phyloP scores from a whole-genome alignment of 1,284 basidiomycete species.

The Cryptococcus maquisensis region DNA sequence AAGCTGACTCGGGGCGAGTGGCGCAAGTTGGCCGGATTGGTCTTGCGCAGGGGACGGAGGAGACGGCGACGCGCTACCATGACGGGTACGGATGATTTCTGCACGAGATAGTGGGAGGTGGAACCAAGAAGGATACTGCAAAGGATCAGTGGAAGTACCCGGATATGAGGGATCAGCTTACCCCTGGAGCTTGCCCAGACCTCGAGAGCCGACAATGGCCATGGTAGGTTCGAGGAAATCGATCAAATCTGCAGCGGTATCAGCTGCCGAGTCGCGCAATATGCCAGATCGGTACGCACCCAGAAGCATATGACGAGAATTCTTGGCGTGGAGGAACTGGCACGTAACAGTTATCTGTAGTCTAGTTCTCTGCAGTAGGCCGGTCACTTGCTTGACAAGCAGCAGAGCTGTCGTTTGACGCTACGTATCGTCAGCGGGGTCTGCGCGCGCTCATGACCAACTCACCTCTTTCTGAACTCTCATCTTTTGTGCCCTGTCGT shows the following conservation, averaged over 20 bases:
- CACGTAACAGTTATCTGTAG: slow-evolving; percentile 82
- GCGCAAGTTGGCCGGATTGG: slow-evolving; percentile 48
- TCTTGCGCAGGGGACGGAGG: slow-evolving; percentile 61
- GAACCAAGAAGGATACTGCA: slow-evolving; percentile 88
- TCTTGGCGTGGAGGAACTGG: slow-evolving; percentile 95
- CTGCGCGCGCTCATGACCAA: background rate
- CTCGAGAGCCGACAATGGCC: slow-evolving; percentile 92
- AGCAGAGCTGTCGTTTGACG: slow-evolving; percentile 84
- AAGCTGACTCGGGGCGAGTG: slow-evolving; percentile 68
- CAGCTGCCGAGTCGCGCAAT: background rate
- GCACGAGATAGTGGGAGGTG: slow-evolving; percentile 93
- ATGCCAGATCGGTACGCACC: slow-evolving; percentile 50
- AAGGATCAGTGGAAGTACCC: background rate
- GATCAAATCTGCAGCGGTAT: slow-evolving; percentile 63
- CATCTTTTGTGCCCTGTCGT: slow-evolving; percentile 70
- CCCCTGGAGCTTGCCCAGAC: slow-evolving; percentile 85
- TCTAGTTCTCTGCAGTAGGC: slow-evolving; percentile 81
- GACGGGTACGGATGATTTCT: slow-evolving; percentile 84
- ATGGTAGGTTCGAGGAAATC: slow-evolving; percentile 87
- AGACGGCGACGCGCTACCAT: slow-evolving; percentile 80
- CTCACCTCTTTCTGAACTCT: slow-evolving; percentile 81
- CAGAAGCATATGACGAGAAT: slow-evolving; percentile 85
- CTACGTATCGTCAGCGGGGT: slow-evolving; percentile 44
- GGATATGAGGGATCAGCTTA: slow-evolving; percentile 44
- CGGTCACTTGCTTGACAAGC: slow-evolving; percentile 79